Evolutionary conservation across 2,329 filamentous ascomycete species (phyloP).

Genomic region (Raffaelea deltoideospora): DNA sequence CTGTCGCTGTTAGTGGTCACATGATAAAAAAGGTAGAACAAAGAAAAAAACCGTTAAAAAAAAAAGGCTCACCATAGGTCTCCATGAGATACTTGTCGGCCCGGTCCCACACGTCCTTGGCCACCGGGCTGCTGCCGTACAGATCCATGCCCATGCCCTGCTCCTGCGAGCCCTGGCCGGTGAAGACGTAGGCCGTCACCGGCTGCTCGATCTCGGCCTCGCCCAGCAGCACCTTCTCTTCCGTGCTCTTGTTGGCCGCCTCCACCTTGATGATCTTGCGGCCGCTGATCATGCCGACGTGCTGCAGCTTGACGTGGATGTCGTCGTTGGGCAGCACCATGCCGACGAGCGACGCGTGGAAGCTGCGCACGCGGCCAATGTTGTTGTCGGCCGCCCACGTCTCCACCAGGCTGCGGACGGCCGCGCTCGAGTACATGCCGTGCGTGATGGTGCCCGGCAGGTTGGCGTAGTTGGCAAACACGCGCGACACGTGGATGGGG

Average conservation of each 20-base stretch:
- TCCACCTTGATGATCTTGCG: conserved; percentile 99
- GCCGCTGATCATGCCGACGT: conserved; percentile 93
- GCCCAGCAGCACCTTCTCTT: conserved; percentile 88
- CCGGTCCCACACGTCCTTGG: conserved; percentile 93
- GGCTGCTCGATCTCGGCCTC: conserved; percentile 98
- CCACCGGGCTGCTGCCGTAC: conserved; percentile 83
- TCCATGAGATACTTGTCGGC: conserved; percentile 97
- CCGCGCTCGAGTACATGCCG: conserved; percentile 97
- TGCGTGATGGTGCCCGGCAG: conserved; percentile 95
- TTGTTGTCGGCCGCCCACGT: conserved; percentile 99
- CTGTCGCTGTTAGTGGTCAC: conserved; percentile 21
- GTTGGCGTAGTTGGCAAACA: conserved; percentile 92
- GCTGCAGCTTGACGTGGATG: conserved; percentile 86
- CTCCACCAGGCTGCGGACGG: conserved; percentile 89
- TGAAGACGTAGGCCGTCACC: conserved; percentile 93
- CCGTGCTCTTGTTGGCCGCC: conserved; percentile 85
- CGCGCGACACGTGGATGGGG: conserved; percentile 93
- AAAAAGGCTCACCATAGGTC: conserved; percentile 64
- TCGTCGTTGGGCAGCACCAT: conserved; percentile 98
- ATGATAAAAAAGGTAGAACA: neutral
- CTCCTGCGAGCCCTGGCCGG: conserved; percentile 94
- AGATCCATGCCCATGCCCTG: conserved; percentile 99
- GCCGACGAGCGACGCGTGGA: conserved; percentile 90
- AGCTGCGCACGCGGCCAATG: conserved; percentile 89
- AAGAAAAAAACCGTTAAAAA: neutral